phyloP scores from a whole-genome alignment of 441 rosid species.

The Pelargonium citronellum region DNA sequence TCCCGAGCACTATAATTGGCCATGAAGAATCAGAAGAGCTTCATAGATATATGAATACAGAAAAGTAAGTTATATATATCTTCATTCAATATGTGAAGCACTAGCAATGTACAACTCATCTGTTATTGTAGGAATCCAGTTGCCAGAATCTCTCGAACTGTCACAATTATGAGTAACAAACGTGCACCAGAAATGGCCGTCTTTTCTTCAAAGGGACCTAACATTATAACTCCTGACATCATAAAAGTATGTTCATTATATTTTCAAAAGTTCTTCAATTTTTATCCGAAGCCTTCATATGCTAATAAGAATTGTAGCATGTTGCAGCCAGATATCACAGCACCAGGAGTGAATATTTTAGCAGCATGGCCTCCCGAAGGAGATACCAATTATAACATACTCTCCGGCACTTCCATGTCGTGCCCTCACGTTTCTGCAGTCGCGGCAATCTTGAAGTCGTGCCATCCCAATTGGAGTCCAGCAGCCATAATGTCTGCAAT shows the following conservation, averaged over 20 bases:
- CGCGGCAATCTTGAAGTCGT: slow-evolving; percentile 42
- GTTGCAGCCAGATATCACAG: slow-evolving; percentile 48
- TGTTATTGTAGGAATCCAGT: slow-evolving; percentile 28
- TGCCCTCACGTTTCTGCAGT: slow-evolving; percentile 48
- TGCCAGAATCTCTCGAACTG: slow-evolving; percentile 35
- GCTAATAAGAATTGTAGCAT: slow-evolving; percentile 5
- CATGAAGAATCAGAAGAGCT: slow-evolving; percentile 37
- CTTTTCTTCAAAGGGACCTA: slow-evolving; percentile 50
- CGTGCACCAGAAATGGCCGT: slow-evolving; percentile 41
- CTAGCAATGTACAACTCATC: not conserved
- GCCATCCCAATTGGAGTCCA: slow-evolving; percentile 44
- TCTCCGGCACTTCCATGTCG: slow-evolving; percentile 52
- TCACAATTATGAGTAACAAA: slow-evolving; percentile 30
- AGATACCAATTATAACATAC: slow-evolving; percentile 32
- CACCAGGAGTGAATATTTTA: slow-evolving; percentile 43
- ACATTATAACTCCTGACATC: slow-evolving; percentile 36
- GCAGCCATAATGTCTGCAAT: slow-evolving; percentile 54
- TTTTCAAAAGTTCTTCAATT: not conserved
- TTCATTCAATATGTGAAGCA: not conserved
- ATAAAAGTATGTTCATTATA: slow-evolving; percentile 30
- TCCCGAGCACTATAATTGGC: slow-evolving; percentile 34
- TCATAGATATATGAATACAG: slow-evolving; percentile 31
- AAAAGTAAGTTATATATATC: slow-evolving; percentile 26
- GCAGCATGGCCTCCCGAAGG: slow-evolving; percentile 50
- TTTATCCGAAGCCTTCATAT: slow-evolving; percentile 4